Base-by-base conservation (phyloP, 176 grass and related monocot species). In the Zizania latifolia region DNA sequence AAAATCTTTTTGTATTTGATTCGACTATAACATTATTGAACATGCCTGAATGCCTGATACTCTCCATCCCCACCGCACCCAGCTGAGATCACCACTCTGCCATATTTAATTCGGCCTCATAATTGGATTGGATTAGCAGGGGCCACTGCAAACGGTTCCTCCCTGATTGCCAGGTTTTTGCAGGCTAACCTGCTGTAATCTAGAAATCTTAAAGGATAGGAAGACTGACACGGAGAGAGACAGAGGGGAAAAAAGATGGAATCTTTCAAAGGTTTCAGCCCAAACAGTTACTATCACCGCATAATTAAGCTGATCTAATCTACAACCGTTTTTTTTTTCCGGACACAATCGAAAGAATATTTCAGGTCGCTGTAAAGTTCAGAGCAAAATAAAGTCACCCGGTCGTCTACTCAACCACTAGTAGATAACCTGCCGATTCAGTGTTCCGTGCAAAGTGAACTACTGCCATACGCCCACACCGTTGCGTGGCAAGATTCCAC, bases 391-490 rank as follows among this genome's bases (percentile, higher is more conserved):
- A 33, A 27, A 40, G 60, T 51, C n/a, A 36, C 10, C 4, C 29
- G 17, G 30, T 34, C 6, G 28, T 45, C 7, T 68, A 15, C 63
- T 26, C n/a, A 4, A 15, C 21, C 8, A 26, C 63, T 21, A 43
- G 22, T 28, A 27, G 22, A 14, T 13, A 75, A 34, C 27, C 29
- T 2, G n/a, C 2, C 17, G 12, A 6, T 15, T 24, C 29, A 9
- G 40, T 34, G 64, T 11, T 45, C 13, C 30, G 40, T 40, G 1
- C 19, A 51, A 43, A 83, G 45, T 32, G 13, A 41, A 54, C n/a
- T n/a, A n/a, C n/a, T n/a, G n/a, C n/a, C n/a, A n/a, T n/a, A n/a
- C 29, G 23, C 27, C 74, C 74, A 77, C 65, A 65, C 43, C 74
- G 43, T 78, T 34, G 28, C n/a, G 51, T 16, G 41, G 4, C 38